These are phyloP conservation scores for Truncatella angustata DNA, from an alignment of 2,329 filamentous ascomycete genomes.

Conservation along the genomic window DNA sequence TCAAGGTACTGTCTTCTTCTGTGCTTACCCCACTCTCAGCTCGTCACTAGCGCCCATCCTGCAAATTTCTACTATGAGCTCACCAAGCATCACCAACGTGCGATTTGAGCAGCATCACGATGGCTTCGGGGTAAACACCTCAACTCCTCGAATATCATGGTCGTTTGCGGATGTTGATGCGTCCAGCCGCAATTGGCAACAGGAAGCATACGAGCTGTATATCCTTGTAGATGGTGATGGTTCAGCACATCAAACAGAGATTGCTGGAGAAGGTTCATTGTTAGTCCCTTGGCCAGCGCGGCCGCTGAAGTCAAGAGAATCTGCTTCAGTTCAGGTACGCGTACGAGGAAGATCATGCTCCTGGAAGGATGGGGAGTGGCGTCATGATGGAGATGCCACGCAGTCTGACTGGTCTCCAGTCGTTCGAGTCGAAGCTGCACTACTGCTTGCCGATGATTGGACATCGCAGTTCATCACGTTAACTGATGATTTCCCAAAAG, in stretches of 20 bases:
- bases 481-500: not conserved
- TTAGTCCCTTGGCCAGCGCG: conserved; percentile 2
- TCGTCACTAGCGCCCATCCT: too few relatives aligned
- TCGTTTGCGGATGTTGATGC: not conserved
- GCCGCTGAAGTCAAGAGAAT: conserved; percentile 1
- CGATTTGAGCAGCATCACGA: conserved; percentile 8
- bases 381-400: not conserved
- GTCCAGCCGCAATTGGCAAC: not conserved
- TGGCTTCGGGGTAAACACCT: not conserved
- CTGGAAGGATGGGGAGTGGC: too few relatives aligned
- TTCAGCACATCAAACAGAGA: not conserved
- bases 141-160: conserved; percentile 6
- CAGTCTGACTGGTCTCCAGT: conserved; percentile 3
- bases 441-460: conserved; percentile 1
- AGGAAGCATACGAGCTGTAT: conserved; percentile 2
- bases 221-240: not conserved
- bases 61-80: too few relatives aligned
- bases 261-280: not conserved
- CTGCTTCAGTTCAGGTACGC: not conserved
- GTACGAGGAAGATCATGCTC: not conserved
- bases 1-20: too few relatives aligned
- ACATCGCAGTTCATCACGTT: conserved; percentile 3
- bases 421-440: conserved; percentile 2
- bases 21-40: too few relatives aligned
- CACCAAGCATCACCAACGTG: not conserved